These are phyloP conservation scores for Boehmeria nivea DNA, from an alignment of 306 rosid genomes.

Conservation along the genomic window DNA sequence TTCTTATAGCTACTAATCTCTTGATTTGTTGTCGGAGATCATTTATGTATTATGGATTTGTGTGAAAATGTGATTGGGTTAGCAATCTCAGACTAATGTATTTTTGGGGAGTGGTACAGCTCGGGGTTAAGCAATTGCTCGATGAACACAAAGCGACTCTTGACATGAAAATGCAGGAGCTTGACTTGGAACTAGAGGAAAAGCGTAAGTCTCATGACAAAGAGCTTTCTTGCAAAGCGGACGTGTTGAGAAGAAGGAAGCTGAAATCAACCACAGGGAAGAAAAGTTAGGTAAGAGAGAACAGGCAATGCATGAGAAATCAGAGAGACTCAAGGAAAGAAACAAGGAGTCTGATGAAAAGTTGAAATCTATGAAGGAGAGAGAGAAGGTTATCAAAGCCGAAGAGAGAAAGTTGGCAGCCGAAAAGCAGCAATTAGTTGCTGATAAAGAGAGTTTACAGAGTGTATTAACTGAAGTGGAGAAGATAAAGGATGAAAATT, in stretches of 20 bases:
- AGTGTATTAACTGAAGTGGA: constrained; percentile 48
- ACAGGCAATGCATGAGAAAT: constrained; percentile 53
- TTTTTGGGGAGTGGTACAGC: constrained; percentile 35
- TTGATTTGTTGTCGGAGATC: background rate
- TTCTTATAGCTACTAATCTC: background rate
- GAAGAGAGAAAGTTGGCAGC: constrained; percentile 59
- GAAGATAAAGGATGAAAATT: constrained; percentile 45
- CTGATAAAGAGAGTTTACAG: constrained; percentile 48
- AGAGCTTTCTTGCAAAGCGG: constrained; percentile 44
- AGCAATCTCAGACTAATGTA: constrained; percentile 21
- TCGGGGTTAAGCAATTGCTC: constrained; percentile 59
- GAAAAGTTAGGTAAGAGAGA: constrained; percentile 66
- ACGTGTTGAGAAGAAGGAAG: constrained; percentile 52
- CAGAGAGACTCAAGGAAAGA: constrained; percentile 75
- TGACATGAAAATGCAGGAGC: constrained; percentile 45
- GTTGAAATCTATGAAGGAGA: constrained; percentile 49
- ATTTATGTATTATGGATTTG: background rate
- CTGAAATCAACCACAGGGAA: constrained; percentile 61
- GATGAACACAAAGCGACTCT: constrained; percentile 48
- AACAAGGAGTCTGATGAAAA: constrained; percentile 56
- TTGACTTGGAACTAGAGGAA: constrained; percentile 64
- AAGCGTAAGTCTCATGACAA: constrained; percentile 40
- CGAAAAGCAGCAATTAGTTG: constrained; percentile 55
- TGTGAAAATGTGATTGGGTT: too few species aligned
- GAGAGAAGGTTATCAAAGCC: constrained; percentile 49